Conservation (phyloP, 2,329 filamentous ascomycete genomes). For the Aspergillus japonicus region DNA sequence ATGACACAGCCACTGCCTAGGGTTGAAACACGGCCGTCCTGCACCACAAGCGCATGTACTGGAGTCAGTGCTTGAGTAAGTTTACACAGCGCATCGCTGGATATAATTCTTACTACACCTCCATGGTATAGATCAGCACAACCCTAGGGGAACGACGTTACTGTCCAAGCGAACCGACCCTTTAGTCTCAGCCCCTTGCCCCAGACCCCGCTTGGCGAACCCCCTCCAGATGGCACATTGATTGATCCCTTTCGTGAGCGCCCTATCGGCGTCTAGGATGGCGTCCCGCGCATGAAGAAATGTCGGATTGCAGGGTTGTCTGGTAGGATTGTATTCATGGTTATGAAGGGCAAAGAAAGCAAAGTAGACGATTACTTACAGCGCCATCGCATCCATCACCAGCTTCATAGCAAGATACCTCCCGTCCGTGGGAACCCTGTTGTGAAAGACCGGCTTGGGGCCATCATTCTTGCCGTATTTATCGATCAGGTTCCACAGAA, state of each 20-base stretch:
- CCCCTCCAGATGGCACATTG: conserved; percentile 16
- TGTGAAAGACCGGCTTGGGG: conserved; percentile 4
- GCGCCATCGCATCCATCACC: conserved; percentile 15
- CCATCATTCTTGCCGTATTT: conserved; percentile 15
- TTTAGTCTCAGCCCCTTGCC: conserved; percentile 5
- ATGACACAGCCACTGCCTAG: too few relatives aligned
- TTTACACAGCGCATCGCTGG: too few relatives aligned
- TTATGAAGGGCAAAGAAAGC: background rate
- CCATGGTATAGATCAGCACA: background rate
- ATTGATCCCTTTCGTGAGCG: conserved; percentile 13
- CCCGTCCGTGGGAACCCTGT: conserved; percentile 16
- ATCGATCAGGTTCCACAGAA: conserved; percentile 18
- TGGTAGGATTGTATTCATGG: background rate
- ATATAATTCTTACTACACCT: too few relatives aligned
- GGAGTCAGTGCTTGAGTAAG: too few relatives aligned
- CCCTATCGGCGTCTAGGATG: conserved; percentile 16
- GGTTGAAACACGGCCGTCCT: too few relatives aligned
- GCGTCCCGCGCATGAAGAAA: conserved; percentile 17
- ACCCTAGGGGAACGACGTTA: background rate
- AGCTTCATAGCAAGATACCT: conserved; percentile 20
- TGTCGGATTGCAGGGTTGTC: conserved; percentile 18
- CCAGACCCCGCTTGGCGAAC: conserved; percentile 18
- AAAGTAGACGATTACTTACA: conserved; percentile 7
- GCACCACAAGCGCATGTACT: too few relatives aligned
- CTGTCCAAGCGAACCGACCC: background rate